phyloP scores from a whole-genome alignment of 192 early-diverging fungal species.

The Coemansia sp. region DNA sequence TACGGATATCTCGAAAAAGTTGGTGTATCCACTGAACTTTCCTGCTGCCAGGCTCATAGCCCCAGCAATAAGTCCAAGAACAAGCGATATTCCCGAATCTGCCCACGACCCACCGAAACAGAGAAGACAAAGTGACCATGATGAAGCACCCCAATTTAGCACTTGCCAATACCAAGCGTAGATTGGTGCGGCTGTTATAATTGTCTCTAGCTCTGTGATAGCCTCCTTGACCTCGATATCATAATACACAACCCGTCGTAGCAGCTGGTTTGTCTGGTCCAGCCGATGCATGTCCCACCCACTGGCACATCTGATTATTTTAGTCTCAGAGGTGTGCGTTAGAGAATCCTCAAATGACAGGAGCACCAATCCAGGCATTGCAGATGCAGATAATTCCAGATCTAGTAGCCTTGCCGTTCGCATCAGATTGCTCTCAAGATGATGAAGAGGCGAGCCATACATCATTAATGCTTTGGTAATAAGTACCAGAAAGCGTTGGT shows the following conservation, averaged over 20 bases:
- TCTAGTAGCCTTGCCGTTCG: slow-evolving; percentile 57
- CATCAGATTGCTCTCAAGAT: slow-evolving; percentile 64
- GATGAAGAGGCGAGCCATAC: slow-evolving; percentile 65
- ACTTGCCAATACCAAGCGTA: slow-evolving; percentile 61
- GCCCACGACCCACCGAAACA: slow-evolving; percentile 67
- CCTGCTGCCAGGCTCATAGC: slow-evolving; percentile 59
- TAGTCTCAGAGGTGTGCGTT: slow-evolving; percentile 74
- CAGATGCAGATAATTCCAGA: slow-evolving; percentile 63
- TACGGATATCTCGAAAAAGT: slow-evolving; percentile 66
- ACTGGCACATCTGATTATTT: slow-evolving; percentile 62
- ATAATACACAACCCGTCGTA: slow-evolving; percentile 59
- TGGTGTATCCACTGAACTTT: slow-evolving; percentile 58
- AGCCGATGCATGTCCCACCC: slow-evolving; percentile 67
- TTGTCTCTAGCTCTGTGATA: slow-evolving; percentile 56
- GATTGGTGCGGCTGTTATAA: slow-evolving; percentile 53
- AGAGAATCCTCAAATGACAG: slow-evolving; percentile 66
- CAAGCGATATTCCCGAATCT: slow-evolving; percentile 61
- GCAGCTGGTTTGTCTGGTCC: slow-evolving; percentile 61
- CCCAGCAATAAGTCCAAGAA: slow-evolving; percentile 56
- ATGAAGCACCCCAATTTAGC: slow-evolving; percentile 58
- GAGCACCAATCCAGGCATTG: slow-evolving; percentile 68
- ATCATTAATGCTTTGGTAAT: slow-evolving; percentile 65
- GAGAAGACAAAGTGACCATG: slow-evolving; percentile 60
- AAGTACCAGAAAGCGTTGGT: slow-evolving; percentile 65
- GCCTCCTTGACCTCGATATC: slow-evolving; percentile 58